Evolutionary conservation across 1,139 yeast genomes (phyloP).

Genomic region (Taiozyma sp.): DNA sequence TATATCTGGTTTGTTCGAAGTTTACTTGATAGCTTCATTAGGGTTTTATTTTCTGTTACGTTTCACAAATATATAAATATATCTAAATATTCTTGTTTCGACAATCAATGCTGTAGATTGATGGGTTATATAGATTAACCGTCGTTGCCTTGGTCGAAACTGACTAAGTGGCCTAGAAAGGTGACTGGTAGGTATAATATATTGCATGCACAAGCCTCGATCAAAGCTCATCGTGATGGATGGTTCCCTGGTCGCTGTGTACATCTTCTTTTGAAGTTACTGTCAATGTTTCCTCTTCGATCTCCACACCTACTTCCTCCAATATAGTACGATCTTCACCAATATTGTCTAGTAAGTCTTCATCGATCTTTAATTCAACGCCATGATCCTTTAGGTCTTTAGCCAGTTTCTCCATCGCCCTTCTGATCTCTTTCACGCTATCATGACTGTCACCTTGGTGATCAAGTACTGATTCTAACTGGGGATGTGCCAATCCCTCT

Average conservation of each 20-base stretch:
- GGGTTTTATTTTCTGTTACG: background rate
- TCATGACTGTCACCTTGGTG: background rate
- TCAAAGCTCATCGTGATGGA: background rate
- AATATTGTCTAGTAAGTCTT: background rate
- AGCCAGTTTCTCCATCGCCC: background rate
- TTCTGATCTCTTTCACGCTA: background rate
- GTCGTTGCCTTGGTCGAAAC: too few species aligned
- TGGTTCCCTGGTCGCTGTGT: background rate
- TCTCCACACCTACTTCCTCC: background rate
- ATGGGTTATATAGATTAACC: too few species aligned
- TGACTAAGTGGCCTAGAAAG: too few species aligned
- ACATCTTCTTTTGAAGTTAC: background rate
- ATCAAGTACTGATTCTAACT: background rate
- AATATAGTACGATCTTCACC: background rate
- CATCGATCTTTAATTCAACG: background rate
- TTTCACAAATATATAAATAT: background rate
- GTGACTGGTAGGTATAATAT: too few species aligned
- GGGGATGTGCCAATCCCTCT: background rate
- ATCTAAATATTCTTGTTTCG: background rate
- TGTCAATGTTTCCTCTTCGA: background rate
- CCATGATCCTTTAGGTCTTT: background rate
- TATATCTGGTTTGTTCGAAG: background rate
- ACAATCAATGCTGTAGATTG: background rate
- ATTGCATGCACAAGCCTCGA: too few species aligned
- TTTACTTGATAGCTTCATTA: background rate